These are phyloP conservation scores for Phaeosphaeriaceae sp. DNA, from an alignment of 2,329 filamentous ascomycete genomes.

Conservation along the genomic window DNA sequence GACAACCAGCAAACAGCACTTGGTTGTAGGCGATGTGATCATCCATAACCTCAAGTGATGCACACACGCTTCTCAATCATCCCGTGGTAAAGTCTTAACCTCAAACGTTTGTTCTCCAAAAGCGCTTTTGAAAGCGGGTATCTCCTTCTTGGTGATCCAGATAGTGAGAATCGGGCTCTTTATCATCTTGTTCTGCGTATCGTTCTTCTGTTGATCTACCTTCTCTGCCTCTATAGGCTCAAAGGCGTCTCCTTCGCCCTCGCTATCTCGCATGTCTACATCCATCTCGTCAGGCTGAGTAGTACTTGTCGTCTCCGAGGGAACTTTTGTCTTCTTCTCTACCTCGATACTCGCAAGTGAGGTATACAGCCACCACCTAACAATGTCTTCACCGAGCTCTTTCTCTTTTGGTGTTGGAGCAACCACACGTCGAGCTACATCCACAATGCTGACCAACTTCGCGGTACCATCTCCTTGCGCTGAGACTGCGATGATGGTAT, in stretches of 20 bases:
- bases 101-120: conserved; percentile 27
- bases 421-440: conserved; percentile 23
- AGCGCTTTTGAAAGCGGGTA: conserved; percentile 18
- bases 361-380: conserved; percentile 27
- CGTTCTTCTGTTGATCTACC: background rate
- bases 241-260: conserved; percentile 19
- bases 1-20: background rate
- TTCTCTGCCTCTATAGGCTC: conserved; percentile 19
- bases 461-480: conserved; percentile 29
- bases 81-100: conserved; percentile 8
- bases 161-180: conserved; percentile 26
- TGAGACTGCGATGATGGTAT: conserved; percentile 20
- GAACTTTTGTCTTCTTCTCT: conserved; percentile 2
- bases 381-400: background rate
- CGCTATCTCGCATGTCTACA: conserved; percentile 11
- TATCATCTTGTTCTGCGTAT: conserved; percentile 6
- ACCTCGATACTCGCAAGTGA: conserved; percentile 20
- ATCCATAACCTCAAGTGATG: no score
- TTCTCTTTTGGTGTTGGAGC: conserved; percentile 7
- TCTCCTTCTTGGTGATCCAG: conserved; percentile 26
- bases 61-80: conserved; percentile 1
- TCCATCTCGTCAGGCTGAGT: background rate
- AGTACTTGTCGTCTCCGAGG: background rate
- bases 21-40: background rate
- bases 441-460: conserved; percentile 29